phyloP scores from a whole-genome alignment of 768 basidiomycete genomes.

The Hemileccinum rubropunctum region DNA sequence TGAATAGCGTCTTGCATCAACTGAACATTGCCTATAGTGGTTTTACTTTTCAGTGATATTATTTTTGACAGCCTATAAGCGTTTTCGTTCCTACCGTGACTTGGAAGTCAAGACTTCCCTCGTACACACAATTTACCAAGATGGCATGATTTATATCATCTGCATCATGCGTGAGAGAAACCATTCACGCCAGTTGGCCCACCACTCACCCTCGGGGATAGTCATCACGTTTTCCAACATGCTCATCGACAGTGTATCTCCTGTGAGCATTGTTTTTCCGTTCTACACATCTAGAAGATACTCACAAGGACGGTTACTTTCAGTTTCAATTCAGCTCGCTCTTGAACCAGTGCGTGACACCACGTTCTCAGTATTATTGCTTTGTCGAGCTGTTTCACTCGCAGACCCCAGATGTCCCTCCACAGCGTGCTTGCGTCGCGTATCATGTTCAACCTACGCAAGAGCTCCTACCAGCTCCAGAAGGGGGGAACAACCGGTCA shows the following conservation, averaged over 20 bases:
- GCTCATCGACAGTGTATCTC: slow-evolving; percentile 6
- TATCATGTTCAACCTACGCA: slow-evolving; percentile 14
- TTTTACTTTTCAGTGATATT: slow-evolving; percentile 3
- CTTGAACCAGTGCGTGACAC: not conserved
- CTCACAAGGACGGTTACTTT: not conserved
- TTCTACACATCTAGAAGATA: not conserved
- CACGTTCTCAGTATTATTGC: not conserved
- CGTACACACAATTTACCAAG: slow-evolving; percentile 10
- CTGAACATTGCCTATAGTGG: not conserved
- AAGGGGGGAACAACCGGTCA: not conserved
- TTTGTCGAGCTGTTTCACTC: not conserved
- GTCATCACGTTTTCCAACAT: slow-evolving; percentile 18
- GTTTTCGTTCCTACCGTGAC: slow-evolving; percentile 5
- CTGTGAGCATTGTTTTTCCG: not conserved
- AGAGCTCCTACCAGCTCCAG: not conserved
- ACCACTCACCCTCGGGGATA: not conserved
- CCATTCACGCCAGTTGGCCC: no score
- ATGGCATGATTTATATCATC: slow-evolving; percentile 15
- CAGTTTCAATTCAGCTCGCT: slow-evolving; percentile 6
- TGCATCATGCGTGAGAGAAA: slow-evolving; percentile 16
- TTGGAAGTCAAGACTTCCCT: not conserved
- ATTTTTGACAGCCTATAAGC: slow-evolving; percentile 6
- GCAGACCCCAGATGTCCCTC: slow-evolving; percentile 3
- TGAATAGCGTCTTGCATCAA: not conserved
- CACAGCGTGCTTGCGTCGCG: slow-evolving; percentile 11